Evolutionary conservation across 1,139 yeast genomes (phyloP).

Genomic region (Keqinozyma sinolaborantium): DNA sequence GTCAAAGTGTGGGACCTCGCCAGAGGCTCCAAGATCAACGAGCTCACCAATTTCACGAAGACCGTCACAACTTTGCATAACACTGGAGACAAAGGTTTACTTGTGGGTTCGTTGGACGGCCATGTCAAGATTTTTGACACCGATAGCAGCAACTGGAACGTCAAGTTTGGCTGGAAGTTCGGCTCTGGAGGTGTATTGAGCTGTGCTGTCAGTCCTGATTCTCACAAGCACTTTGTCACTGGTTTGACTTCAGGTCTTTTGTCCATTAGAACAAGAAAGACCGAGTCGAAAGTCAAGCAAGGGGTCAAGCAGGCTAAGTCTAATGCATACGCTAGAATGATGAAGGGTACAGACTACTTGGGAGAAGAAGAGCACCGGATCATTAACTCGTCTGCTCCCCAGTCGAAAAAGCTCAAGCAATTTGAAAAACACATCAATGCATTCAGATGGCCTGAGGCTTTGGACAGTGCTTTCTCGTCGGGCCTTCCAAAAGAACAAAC

Average conservation of each 20-base stretch:
- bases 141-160: slow-evolving; percentile 71
- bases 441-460: slow-evolving; percentile 90
- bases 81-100: slow-evolving; percentile 66
- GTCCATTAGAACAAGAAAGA: slow-evolving; percentile 83
- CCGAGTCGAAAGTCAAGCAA: slow-evolving; percentile 54
- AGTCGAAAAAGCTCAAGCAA: slow-evolving; percentile 62
- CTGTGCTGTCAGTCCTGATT: slow-evolving; percentile 84
- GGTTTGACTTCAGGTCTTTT: slow-evolving; percentile 89
- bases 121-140: slow-evolving; percentile 94
- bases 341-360: slow-evolving; percentile 85
- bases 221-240: slow-evolving; percentile 65
- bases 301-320: slow-evolving; percentile 46
- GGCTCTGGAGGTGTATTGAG: slow-evolving; percentile 84
- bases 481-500: slow-evolving; percentile 81
- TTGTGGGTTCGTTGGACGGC: slow-evolving; percentile 95
- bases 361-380: slow-evolving; percentile 85
- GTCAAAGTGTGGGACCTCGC: slow-evolving; percentile 92
- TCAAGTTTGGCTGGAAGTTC: slow-evolving; percentile 95
- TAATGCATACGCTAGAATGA: slow-evolving; percentile 67
- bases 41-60: slow-evolving; percentile 81
- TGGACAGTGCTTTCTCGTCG: slow-evolving; percentile 77
- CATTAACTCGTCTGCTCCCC: slow-evolving; percentile 51
- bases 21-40: slow-evolving; percentile 61
- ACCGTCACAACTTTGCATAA: slow-evolving; percentile 83
- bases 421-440: slow-evolving; percentile 83